Percentiles rank a stretch among this genome's conserved stretches.
These are phyloP conservation scores for Trametes coccinea DNA, from an alignment of 768 basidiomycete genomes.

Conservation along the genomic window DNA sequence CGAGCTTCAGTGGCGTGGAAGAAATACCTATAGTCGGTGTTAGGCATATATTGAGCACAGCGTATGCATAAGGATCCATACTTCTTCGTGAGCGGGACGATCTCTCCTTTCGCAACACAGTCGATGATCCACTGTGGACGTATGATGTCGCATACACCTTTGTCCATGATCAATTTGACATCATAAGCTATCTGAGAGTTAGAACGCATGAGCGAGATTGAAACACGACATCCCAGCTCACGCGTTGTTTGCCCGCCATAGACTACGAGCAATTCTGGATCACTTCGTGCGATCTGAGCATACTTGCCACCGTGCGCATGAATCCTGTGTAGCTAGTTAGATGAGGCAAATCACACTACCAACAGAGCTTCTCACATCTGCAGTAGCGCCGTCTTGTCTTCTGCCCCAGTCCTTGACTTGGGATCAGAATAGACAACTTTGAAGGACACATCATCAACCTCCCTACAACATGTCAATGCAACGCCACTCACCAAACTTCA, in stretches of 20 bases:
- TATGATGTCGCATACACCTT: slow-evolving; percentile 69
- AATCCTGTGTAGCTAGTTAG: slow-evolving; percentile 46
- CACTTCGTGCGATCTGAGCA: slow-evolving; percentile 58
- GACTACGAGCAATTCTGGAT: slow-evolving; percentile 55
- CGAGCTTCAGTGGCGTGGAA: slow-evolving; percentile 67
- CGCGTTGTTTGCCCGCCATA: slow-evolving; percentile 72
- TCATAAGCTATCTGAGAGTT: slow-evolving; percentile 54
- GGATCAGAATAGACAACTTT: slow-evolving; percentile 78
- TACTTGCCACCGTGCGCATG: slow-evolving; percentile 67
- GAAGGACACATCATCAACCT: not conserved
- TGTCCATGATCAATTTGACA: slow-evolving; percentile 68
- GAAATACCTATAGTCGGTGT: slow-evolving; percentile 58
- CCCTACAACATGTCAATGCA: too few relatives aligned
- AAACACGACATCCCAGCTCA: slow-evolving; percentile 37
- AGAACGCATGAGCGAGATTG: not conserved
- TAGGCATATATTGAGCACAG: not conserved
- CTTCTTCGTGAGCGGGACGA: slow-evolving; percentile 69
- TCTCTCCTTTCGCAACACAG: slow-evolving; percentile 60
- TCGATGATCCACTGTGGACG: slow-evolving; percentile 82
- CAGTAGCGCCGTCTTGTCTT: slow-evolving; percentile 69
- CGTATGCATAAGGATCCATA: slow-evolving; percentile 29
- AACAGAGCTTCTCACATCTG: slow-evolving; percentile 52
- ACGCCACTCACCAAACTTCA: slow-evolving; percentile 71
- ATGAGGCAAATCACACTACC: not conserved
- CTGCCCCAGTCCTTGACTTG: slow-evolving; percentile 61